Percentiles rank a stretch among this genome's conserved stretches.
Evolutionary conservation across 129 eudicot species (phyloP).

Genomic region (Calendula officinalis): DNA sequence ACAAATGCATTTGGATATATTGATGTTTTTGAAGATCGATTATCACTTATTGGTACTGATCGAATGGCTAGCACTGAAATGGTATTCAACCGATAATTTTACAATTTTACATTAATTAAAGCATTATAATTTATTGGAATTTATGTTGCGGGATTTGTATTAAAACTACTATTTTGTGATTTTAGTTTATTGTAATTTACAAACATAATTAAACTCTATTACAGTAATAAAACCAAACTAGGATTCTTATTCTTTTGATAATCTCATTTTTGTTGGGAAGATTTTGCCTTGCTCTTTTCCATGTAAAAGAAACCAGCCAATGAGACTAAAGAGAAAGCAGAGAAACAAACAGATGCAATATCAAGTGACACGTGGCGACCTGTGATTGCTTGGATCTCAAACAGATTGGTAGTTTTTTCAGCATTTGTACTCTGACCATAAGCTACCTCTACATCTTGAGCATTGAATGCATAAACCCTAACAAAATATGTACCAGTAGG

Average conservation of each 20-base stretch:
- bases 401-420: conserved; percentile 36
- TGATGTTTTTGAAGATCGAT: conserved; percentile 69
- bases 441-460: conserved; percentile 31
- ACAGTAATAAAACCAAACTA: too few relatives aligned
- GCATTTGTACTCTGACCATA: conserved; percentile 52
- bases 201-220: too few relatives aligned
- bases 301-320: conserved; percentile 64
- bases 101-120: too few relatives aligned
- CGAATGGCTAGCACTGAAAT: conserved; percentile 68
- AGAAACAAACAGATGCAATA: conserved; percentile 50
- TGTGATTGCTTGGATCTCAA: conserved; percentile 41
- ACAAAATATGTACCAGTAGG: conserved; percentile 59
- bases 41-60: conserved; percentile 69
- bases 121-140: too few relatives aligned
- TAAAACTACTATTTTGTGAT: too few relatives aligned
- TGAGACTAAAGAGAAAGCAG: conserved; percentile 59
- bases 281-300: conserved; percentile 67
- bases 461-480: conserved; percentile 49
- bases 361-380: conserved; percentile 62
- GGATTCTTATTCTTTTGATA: background rate
- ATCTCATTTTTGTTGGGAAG: conserved; percentile 40
- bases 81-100: conserved; percentile 44
- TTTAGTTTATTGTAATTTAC: too few relatives aligned
- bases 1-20: conserved; percentile 74
- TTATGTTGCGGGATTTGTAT: too few relatives aligned